Conservation (phyloP, 192 early-diverging fungal species). For the Irineochytrium annulatum region DNA sequence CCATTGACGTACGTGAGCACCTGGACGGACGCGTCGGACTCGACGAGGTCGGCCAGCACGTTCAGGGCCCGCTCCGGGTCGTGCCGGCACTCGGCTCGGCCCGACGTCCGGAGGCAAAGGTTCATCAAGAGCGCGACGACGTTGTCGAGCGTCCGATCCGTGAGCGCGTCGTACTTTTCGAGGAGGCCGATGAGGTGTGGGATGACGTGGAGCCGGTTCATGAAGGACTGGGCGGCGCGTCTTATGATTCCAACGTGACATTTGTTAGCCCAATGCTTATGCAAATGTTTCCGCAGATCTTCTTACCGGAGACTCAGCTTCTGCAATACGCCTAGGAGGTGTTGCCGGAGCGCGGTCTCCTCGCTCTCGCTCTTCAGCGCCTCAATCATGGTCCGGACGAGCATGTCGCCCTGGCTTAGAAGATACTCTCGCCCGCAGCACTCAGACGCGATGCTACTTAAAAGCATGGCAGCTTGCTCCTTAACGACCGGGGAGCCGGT, state of each 20-base stretch:
- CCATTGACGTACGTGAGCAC: conserved; percentile 55
- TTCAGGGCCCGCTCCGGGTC: conserved; percentile 23
- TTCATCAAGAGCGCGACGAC: conserved; percentile 50
- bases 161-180: conserved; percentile 27
- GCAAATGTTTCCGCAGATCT: not conserved
- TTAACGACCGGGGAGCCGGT: conserved; percentile 10
- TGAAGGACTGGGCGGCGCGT: conserved; percentile 35
- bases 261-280: not conserved
- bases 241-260: conserved; percentile 9
- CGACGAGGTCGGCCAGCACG: conserved; percentile 31
- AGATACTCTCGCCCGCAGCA: conserved; percentile 43
- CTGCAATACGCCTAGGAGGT: conserved; percentile 43
- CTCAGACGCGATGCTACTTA: conserved; percentile 40
- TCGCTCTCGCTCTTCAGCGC: conserved; percentile 18
- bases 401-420: not conserved
- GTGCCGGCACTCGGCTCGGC: conserved; percentile 31
- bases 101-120: conserved; percentile 42
- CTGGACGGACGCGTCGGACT: conserved; percentile 42
- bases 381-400: conserved; percentile 28
- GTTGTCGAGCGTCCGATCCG: conserved; percentile 44
- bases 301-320: conserved; percentile 44
- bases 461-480: conserved; percentile 30
- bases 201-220: conserved; percentile 39
- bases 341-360: conserved; percentile 30
- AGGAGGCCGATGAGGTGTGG: conserved; percentile 32